These are phyloP conservation scores for Escallonia rubra DNA, from an alignment of 129 eudicot genomes.

Conservation along the genomic window DNA sequence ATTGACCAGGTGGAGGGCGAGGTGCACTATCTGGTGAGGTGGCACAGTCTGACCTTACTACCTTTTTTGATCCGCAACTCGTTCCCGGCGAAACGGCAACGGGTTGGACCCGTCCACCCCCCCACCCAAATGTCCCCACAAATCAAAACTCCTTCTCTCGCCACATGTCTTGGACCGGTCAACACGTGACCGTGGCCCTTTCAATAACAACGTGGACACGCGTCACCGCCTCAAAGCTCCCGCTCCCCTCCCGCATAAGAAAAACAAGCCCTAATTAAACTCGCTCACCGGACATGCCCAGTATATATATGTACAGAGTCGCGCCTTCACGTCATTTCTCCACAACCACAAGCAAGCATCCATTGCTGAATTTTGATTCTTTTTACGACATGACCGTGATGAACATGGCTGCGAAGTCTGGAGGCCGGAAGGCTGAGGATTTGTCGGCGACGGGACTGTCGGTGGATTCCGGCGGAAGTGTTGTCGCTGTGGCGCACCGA, in stretches of 20 bases:
- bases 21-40: not conserved
- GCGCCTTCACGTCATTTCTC: not conserved
- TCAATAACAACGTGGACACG: constrained; percentile 14
- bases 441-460: not conserved
- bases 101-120: not conserved
- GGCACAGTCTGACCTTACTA: not conserved
- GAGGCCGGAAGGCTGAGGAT: constrained; percentile 5
- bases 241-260: constrained; percentile 1
- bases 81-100: constrained; percentile 9
- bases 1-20: not conserved
- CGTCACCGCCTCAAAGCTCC: constrained; percentile 17
- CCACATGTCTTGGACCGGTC: constrained; percentile 21
- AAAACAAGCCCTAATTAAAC: too few relatives aligned
- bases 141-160: not conserved
- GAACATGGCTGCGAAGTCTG: constrained; percentile 15
- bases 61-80: not conserved
- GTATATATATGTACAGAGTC: not conserved
- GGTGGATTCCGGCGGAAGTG: too few relatives aligned
- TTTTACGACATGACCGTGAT: constrained; percentile 1
- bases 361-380: not conserved
- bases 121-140: not conserved
- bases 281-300: not conserved
- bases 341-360: too few relatives aligned
- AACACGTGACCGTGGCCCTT: constrained; percentile 16
- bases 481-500: not conserved